Conservation (phyloP, 129 eudicot genomes). For the Apium graveolens region DNA sequence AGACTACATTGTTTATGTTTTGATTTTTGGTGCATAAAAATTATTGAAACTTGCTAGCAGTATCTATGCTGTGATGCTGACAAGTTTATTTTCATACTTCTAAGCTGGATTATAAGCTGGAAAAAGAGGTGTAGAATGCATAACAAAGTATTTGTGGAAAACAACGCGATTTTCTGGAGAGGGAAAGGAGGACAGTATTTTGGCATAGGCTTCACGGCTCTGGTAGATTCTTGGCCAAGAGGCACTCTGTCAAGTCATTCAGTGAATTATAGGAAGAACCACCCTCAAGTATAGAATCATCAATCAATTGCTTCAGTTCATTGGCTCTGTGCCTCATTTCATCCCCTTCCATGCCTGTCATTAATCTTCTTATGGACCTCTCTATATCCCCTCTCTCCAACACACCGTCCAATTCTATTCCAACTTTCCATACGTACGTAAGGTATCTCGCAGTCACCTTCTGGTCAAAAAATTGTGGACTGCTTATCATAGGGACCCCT, state of each 20-base stretch:
- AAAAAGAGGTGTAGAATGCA: too few relatives aligned
- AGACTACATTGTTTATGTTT: too few relatives aligned
- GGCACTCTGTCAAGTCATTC: constrained; percentile 20
- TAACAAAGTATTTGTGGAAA: too few relatives aligned
- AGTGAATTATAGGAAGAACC: constrained; percentile 25
- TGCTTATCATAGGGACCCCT: constrained; percentile 20
- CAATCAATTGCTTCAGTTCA: constrained; percentile 11
- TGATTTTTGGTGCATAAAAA: too few relatives aligned
- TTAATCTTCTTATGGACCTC: constrained; percentile 17
- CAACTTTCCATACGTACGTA: constrained; percentile 9
- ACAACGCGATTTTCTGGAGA: neutral
- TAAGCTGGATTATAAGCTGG: too few relatives aligned
- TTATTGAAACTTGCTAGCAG: too few relatives aligned
- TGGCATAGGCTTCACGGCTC: too few relatives aligned
- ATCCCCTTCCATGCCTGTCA: constrained; percentile 18
- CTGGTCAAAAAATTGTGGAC: constrained; percentile 12
- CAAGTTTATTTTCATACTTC: too few relatives aligned
- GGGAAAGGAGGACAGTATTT: too few relatives aligned
- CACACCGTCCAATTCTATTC: neutral
- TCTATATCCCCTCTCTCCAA: constrained; percentile 11
- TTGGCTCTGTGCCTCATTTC: constrained; percentile 24
- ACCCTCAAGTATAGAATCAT: constrained; percentile 1
- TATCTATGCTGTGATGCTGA: too few relatives aligned
- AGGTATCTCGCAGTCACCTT: constrained; percentile 11
- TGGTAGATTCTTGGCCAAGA: neutral